A percentile compares a stretch with the other conserved stretches of the same genome.
Conservation (phyloP, 2,329 filamentous ascomycete species). For the Metarhizium anisopliae region DNA sequence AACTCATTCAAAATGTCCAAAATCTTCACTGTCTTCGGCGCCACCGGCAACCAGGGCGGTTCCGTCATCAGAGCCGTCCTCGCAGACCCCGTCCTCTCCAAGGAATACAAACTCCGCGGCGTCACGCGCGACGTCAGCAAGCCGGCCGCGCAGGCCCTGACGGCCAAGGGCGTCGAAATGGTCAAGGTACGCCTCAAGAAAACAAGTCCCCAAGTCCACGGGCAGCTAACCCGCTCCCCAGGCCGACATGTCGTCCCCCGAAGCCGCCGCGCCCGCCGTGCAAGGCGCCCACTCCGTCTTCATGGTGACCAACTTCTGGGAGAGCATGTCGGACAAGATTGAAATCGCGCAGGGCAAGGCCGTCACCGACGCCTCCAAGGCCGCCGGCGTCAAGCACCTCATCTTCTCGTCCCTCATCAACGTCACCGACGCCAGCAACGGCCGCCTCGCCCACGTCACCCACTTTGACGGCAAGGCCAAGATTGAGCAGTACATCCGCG, state of each 20-base stretch:
- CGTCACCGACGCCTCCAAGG: constrained; percentile 35
- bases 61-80: constrained; percentile 37
- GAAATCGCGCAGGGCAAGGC: constrained; percentile 34
- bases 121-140: constrained; percentile 37
- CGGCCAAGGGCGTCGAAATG: constrained; percentile 32
- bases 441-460: constrained; percentile 26
- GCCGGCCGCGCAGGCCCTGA: constrained; percentile 27
- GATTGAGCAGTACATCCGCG: constrained; percentile 47
- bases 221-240: constrained; percentile 4
- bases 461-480: constrained; percentile 51
- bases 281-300: constrained; percentile 34
- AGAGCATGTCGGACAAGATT: constrained; percentile 21
- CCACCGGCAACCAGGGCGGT: constrained; percentile 40
- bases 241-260: constrained; percentile 31
- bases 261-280: constrained; percentile 27
- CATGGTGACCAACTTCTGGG: constrained; percentile 30
- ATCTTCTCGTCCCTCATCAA: constrained; percentile 37
- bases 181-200: constrained; percentile 20
- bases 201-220: neutral
- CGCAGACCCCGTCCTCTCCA: constrained; percentile 33
- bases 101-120: constrained; percentile 34
- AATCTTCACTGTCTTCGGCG: constrained; percentile 35
- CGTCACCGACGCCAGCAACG: constrained; percentile 26
- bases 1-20: constrained; percentile 22
- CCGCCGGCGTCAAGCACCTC: constrained; percentile 33